Percentiles rank a stretch among this genome's conserved stretches.
Conservation (phyloP, 2,329 filamentous ascomycete species). For the Leptographium procerum region DNA sequence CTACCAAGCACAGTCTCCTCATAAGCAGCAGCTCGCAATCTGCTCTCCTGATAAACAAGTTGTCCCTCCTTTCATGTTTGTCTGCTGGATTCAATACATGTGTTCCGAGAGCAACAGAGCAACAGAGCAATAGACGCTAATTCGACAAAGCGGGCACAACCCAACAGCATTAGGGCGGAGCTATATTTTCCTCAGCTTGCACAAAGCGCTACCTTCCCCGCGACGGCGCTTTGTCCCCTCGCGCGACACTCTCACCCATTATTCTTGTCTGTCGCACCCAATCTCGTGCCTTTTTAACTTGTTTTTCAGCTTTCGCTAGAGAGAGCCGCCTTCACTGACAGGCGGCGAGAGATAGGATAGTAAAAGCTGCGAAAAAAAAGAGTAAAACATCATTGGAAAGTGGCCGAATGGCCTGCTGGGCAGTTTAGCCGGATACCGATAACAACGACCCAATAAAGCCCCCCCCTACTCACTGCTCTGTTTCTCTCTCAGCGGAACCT, state of each 20-base stretch:
- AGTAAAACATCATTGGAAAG: background rate
- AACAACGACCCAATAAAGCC: too few relatives aligned
- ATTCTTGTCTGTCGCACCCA: background rate
- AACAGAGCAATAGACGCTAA: background rate
- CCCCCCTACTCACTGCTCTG: background rate
- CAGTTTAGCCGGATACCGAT: background rate
- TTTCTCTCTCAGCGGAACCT: background rate
- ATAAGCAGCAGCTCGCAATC: background rate
- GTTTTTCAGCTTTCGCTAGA: background rate
- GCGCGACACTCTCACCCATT: background rate
- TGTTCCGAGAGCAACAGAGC: background rate
- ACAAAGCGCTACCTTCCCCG: conserved; percentile 1
- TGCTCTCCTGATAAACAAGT: background rate
- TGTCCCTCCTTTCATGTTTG: background rate
- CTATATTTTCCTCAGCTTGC: background rate
- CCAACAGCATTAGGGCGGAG: background rate
- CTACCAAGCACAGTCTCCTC: background rate
- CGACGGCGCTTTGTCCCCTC: conserved; percentile 1
- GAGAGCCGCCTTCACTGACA: background rate
- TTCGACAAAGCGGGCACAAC: conserved; percentile 1
- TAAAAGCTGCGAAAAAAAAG: background rate
- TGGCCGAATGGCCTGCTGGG: background rate
- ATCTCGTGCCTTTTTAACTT: background rate
- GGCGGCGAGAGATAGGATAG: background rate
- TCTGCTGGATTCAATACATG: background rate